Percentiles rank a stretch among this genome's conserved stretches.
Conservation (phyloP, 352 stramenopile genomes). For the Phytopythium chamaehyphon region DNA sequence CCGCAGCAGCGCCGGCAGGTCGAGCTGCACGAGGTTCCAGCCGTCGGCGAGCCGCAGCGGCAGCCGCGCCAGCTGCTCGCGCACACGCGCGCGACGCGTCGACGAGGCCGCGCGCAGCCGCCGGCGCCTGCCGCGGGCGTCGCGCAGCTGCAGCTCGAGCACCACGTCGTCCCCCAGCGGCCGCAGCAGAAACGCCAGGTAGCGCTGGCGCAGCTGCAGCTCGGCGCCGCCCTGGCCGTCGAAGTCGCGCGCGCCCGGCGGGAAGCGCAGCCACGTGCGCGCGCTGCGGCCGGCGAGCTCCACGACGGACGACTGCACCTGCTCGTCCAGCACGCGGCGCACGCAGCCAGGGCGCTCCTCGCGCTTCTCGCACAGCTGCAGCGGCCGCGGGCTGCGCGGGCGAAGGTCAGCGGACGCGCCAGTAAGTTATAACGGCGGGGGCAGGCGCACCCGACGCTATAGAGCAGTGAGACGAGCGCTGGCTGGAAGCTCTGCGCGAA, state of each 20-base stretch:
- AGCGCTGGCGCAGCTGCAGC: slow-evolving; percentile 44
- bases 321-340: slow-evolving; percentile 44
- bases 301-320: slow-evolving; percentile 55
- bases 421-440: not conserved
- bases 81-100: slow-evolving; percentile 35
- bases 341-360: slow-evolving; percentile 27
- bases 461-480: slow-evolving; percentile 55
- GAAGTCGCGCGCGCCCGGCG: slow-evolving; percentile 7
- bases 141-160: slow-evolving; percentile 39
- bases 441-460: slow-evolving; percentile 47
- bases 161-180: slow-evolving; percentile 34
- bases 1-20: slow-evolving; percentile 35
- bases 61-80: slow-evolving; percentile 30
- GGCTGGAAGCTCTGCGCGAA: slow-evolving; percentile 47
- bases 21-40: slow-evolving; percentile 66
- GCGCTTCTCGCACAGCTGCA: slow-evolving; percentile 61
- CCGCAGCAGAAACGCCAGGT: slow-evolving; percentile 47
- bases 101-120: slow-evolving; percentile 50
- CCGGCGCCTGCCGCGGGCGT: slow-evolving; percentile 24
- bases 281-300: slow-evolving; percentile 36
- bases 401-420: not conserved
- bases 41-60: slow-evolving; percentile 35
- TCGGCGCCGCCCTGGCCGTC: slow-evolving; percentile 7
- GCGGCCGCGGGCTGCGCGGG: slow-evolving; percentile 32
- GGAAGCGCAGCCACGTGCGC: slow-evolving; percentile 47